Base-by-base conservation (phyloP, 345 rosid genomes). In the Boechera retrofracta region DNA sequence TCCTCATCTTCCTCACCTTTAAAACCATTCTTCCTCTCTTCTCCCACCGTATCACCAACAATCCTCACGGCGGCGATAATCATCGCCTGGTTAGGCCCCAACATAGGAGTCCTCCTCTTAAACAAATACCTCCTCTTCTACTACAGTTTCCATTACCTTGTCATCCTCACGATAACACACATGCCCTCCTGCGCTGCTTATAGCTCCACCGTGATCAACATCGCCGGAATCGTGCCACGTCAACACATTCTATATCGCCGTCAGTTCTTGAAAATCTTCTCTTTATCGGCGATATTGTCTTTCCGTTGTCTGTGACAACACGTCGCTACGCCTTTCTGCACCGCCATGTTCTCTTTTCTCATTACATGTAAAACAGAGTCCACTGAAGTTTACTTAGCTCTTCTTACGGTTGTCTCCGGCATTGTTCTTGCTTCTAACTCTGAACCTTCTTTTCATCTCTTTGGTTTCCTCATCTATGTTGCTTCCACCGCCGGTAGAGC, bases 401-500 rank as follows among this genome's bases (percentile, higher is more conserved):
- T 95, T 10, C 56, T 91, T 79, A 98, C 99, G 0, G 98, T 95
- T 1, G 98, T 95, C 11, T 87, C 89, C 59, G 99, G 97, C 65
- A 92, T 95, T 44, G 98, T 92, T 7, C 80, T 95, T 74, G 94
- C 98, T 4, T 92, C 96, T 61, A 95, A 92, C 56, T 88, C 93
- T 29, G 99, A 95, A 76, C 99, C 99, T 12, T 72, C 89, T 79
- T 95, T 95, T 71, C 93, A 95, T 73, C 81, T 92, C 18, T 95
- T 95, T 31, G 99, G 99, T 5, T 95, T 95, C 82, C 81, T 95
- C 57, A 90, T 95, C 29, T 95, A 98, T 72, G 81, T 95, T 31
- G 93, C 94, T 32, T 95, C 99, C 38, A 92, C 98, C 29, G 94
- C 98, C 28, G 98, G 98, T 3, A 87, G 99, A 56, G 99, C 99